Base-by-base conservation (phyloP, 345 rosid species). In the Populus simonii region DNA sequence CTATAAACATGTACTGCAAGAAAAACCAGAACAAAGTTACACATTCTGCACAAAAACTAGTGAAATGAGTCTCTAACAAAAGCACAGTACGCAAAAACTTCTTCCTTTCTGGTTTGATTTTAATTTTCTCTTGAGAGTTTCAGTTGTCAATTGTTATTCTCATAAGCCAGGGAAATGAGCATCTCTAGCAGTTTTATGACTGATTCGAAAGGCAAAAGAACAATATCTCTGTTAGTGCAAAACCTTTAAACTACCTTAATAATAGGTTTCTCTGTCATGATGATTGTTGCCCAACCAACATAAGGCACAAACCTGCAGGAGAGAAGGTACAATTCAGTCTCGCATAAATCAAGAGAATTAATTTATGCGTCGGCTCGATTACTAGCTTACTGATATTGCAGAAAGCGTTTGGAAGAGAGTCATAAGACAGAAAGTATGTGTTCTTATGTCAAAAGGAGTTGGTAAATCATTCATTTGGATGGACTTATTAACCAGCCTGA, bases 221-320 rank as follows among this genome's bases (percentile, higher is more conserved):
- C 22, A 65, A 62, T 1, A 66, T 17, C 47, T 55, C 6, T 71
- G 25, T 9, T 16, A 0, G 17, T 27, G 22, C 59, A 53, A 38
- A 33, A 35, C 39, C 66, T 27, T 25, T 15, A 45, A 39, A n/a
- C 29, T 45, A 82, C 84, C 98, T 95, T 92, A 79, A 95, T 86
- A 74, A 95, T 84, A 41, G 99, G 99, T 72, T 95, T 93, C 74
- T 95, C 99, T 2, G 99, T 95, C 96, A 95, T 95, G 66, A 95
- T 84, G 43, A 95, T 95, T n/a, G 99, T 95, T 70, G 91, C 94
- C 98, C 98, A 95, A 65, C 98, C 99, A 36, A 90, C 97, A 73
- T 92, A 91, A 53, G 98, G 98, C 79, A 93, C 81, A 85, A 92
- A 93, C 79, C 98, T 94, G 82, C 81, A 18, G 15, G 16, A 43